These are phyloP conservation scores for Teratosphaeria nubilosa DNA, from an alignment of 2,329 filamentous ascomycete genomes.

Conservation along the genomic window DNA sequence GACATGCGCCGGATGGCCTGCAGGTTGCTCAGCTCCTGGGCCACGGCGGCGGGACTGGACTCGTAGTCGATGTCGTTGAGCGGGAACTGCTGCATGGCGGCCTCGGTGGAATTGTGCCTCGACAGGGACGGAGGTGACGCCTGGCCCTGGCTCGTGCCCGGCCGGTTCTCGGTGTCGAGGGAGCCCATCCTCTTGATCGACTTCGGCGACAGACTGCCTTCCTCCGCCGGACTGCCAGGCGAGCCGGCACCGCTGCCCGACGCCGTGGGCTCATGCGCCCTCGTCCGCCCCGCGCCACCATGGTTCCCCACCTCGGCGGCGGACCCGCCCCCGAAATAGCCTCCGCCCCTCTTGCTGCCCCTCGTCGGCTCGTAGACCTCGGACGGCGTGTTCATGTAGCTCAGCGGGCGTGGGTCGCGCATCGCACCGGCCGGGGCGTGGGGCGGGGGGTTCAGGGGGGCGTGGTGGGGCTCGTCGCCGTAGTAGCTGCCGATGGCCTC, in stretches of 20 bases:
- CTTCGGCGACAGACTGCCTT: slow-evolving; percentile 9
- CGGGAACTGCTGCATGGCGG: slow-evolving; percentile 42
- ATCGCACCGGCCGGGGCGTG: slow-evolving; percentile 33
- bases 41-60: slow-evolving; percentile 77
- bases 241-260: not conserved
- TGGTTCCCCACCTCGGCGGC: slow-evolving; percentile 1
- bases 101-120: slow-evolving; percentile 24
- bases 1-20: slow-evolving; percentile 86
- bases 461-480: slow-evolving; percentile 34
- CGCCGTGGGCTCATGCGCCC: not conserved
- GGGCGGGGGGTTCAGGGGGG: not conserved
- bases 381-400: slow-evolving; percentile 56
- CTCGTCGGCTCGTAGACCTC: slow-evolving; percentile 32
- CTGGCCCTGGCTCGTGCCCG: slow-evolving; percentile 5
- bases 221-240: slow-evolving; percentile 10
- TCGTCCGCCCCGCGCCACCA: not conserved
- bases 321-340: slow-evolving; percentile 13
- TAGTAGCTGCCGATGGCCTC: slow-evolving; percentile 90
- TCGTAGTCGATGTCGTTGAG: slow-evolving; percentile 83
- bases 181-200: slow-evolving; percentile 27
- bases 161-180: slow-evolving; percentile 15
- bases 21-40: slow-evolving; percentile 83
- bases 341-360: slow-evolving; percentile 16
- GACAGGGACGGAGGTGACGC: slow-evolving; percentile 28
- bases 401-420: slow-evolving; percentile 58